These are phyloP conservation scores for Penicillium longicatenatum DNA, from an alignment of 495 filamentous ascomycete species.

Conservation along the genomic window DNA sequence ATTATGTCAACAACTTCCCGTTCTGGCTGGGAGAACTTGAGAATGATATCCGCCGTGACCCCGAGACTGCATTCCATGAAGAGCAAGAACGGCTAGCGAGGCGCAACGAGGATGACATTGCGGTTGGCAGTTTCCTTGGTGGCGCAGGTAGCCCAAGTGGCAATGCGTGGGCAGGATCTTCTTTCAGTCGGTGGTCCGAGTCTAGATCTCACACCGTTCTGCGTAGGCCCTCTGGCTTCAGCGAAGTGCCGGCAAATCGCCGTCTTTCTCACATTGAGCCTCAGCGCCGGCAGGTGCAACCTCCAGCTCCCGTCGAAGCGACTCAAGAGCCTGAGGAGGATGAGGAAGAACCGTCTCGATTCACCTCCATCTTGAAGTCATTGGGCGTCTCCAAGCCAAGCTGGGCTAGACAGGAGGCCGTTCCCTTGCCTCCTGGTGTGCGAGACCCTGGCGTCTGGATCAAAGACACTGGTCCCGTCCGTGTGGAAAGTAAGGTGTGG, in stretches of 20 bases:
- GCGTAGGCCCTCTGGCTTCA: conserved; percentile 29
- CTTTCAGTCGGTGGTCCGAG: conserved; percentile 40
- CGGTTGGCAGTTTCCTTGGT: conserved; percentile 81
- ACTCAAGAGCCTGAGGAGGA: conserved; percentile 21
- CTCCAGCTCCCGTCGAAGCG: neutral
- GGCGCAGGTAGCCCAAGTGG: conserved; percentile 49
- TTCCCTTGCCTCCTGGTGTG: conserved; percentile 79
- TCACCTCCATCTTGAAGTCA: conserved; percentile 65
- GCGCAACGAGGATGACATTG: conserved; percentile 81
- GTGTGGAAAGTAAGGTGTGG: conserved; percentile 97
- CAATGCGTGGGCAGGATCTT: conserved; percentile 56
- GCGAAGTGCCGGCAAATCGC: conserved; percentile 18
- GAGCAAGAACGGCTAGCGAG: conserved; percentile 81
- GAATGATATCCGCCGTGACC: conserved; percentile 89
- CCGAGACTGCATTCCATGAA: conserved; percentile 85
- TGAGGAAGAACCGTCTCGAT: conserved; percentile 36
- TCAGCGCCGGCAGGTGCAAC: conserved; percentile 18
- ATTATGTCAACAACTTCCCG: conserved; percentile 91
- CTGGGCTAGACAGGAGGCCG: conserved; percentile 47
- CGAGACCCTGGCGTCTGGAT: conserved; percentile 78
- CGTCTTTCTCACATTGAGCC: conserved; percentile 27
- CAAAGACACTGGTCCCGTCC: conserved; percentile 87
- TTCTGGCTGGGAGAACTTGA: conserved; percentile 94
- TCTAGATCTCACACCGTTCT: conserved; percentile 22
- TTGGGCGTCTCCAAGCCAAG: conserved; percentile 75